These are phyloP conservation scores for Boletus rufocinnamomeus DNA, from an alignment of 768 basidiomycete species.

Conservation along the genomic window DNA sequence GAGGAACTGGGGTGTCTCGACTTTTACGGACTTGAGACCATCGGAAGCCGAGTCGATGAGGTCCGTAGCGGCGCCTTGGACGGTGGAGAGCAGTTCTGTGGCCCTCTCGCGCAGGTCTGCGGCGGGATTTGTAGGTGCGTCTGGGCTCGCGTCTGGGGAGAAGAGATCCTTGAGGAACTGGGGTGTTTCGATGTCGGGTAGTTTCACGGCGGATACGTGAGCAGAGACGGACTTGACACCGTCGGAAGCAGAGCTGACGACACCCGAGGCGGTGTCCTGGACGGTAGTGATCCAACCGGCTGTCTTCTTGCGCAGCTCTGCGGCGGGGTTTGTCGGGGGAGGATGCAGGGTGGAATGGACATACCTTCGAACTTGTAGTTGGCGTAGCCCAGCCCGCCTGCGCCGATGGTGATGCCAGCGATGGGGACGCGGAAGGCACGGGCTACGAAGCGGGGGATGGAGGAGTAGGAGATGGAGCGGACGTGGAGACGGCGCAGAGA, in stretches of 20 bases:
- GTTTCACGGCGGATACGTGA: slow-evolving; percentile 60
- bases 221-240: slow-evolving; percentile 60
- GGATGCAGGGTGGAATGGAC: slow-evolving; percentile 19
- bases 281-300: slow-evolving; percentile 63
- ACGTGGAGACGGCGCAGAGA: slow-evolving; percentile 66
- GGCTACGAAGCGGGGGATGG: slow-evolving; percentile 86
- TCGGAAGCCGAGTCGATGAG: slow-evolving; percentile 64
- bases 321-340: neutral
- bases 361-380: slow-evolving; percentile 96
- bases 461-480: slow-evolving; percentile 80
- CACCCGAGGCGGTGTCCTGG: slow-evolving; percentile 59
- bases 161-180: slow-evolving; percentile 73
- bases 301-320: slow-evolving; percentile 74
- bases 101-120: slow-evolving; percentile 73
- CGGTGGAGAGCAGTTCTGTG: slow-evolving; percentile 60
- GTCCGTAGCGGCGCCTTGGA: slow-evolving; percentile 61
- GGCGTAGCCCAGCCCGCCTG: slow-evolving; percentile 89
- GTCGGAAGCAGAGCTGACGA: slow-evolving; percentile 73
- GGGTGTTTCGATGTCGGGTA: slow-evolving; percentile 56
- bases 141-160: slow-evolving; percentile 20
- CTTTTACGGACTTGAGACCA: no score
- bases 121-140: neutral
- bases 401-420: slow-evolving; percentile 87
- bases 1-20: slow-evolving; percentile 64
- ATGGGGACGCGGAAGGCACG: slow-evolving; percentile 87